Base-by-base conservation (phyloP, 805 yeast species). In the Yarrowia divulgata region DNA sequence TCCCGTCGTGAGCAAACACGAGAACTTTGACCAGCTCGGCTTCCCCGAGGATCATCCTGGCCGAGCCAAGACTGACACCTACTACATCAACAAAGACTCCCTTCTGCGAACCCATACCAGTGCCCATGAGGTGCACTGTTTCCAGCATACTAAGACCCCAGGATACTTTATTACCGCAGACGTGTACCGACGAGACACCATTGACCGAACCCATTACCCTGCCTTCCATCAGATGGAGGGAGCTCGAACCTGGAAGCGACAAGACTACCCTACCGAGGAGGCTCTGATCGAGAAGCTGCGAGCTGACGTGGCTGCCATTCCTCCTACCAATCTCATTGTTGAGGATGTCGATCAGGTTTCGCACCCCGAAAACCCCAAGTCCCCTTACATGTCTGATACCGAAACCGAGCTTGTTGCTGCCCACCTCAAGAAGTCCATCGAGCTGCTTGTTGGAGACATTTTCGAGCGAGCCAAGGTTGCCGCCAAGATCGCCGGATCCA, bases 141-240 rank as follows among this genome's bases (percentile, higher is more conserved):
- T 92, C 79, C 81, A 83, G 55, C 79, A 79, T 1, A 83, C 87
- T 67, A 76, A 83, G 35, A 88, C 94, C 0, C 93, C 97, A 0
- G 98, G 98, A 0, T 95, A 90, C 78, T 84, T 95, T 72, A 93
- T 95, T 58, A 85, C 97, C 13, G 99, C 98, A 0, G 99, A 95
- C 78, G 99, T 95, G 10, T 95, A 93, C 76, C 85, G 99, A 75
- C 85, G 97, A 74, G 99, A 95, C 79, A 97, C 94, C 75, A 91
- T 95, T 69, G 99, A 95, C 78, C 84, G 91, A 72, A 93, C 98
- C 0, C 99, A 95, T 78, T 95, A 95, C 77, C 98, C 99, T 0
- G 98, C 90, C 0, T 95, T 95, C 80, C 98, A 95, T 75, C 99
- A 95, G 79, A 87, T 95, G 92, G 99, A 95, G 79, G 99, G 98